Percentiles rank a stretch among this genome's conserved stretches.
These are phyloP conservation scores for Conticribra guillardii DNA, from an alignment of 108 stramenopile genomes.

Conservation along the genomic window DNA sequence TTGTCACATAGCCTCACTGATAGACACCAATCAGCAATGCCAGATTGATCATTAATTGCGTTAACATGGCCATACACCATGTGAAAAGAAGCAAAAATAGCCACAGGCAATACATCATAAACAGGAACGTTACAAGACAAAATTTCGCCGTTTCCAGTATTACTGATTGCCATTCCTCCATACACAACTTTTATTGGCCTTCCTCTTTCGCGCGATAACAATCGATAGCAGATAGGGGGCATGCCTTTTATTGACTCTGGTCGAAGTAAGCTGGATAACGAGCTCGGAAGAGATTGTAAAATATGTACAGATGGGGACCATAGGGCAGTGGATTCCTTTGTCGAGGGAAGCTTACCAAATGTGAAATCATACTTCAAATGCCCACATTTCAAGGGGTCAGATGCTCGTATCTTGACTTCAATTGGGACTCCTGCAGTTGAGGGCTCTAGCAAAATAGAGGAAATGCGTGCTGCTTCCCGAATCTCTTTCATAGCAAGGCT, in stretches of 20 bases:
- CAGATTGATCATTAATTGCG: not conserved
- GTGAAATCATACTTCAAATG: conserved; percentile 3
- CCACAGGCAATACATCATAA: conserved; percentile 19
- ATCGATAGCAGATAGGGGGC: conserved; percentile 29
- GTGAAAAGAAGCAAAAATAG: conserved; percentile 19
- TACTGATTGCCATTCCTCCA: conserved; percentile 25
- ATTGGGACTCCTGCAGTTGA: conserved; percentile 8
- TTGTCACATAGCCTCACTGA: conserved; percentile 1
- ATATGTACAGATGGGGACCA: conserved; percentile 26
- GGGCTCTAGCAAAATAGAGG: conserved; percentile 12
- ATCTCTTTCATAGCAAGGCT: conserved; percentile 26
- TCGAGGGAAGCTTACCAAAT: not conserved
- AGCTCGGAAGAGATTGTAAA: conserved; percentile 13
- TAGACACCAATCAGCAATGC: conserved; percentile 11
- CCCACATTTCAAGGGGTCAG: conserved; percentile 2
- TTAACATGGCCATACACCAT: conserved; percentile 8
- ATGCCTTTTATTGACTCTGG: conserved; percentile 20
- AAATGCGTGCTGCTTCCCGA: conserved; percentile 15
- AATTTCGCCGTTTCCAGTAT: not conserved
- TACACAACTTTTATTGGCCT: conserved; percentile 17
- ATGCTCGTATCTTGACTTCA: not conserved
- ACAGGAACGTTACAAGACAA: conserved; percentile 10
- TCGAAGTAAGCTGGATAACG: conserved; percentile 15
- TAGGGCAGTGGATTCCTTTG: not conserved
- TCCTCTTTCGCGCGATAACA: conserved; percentile 2